These are phyloP conservation scores for Rhododendron henanense DNA, from an alignment of 148 eudicot species.

Conservation along the genomic window DNA sequence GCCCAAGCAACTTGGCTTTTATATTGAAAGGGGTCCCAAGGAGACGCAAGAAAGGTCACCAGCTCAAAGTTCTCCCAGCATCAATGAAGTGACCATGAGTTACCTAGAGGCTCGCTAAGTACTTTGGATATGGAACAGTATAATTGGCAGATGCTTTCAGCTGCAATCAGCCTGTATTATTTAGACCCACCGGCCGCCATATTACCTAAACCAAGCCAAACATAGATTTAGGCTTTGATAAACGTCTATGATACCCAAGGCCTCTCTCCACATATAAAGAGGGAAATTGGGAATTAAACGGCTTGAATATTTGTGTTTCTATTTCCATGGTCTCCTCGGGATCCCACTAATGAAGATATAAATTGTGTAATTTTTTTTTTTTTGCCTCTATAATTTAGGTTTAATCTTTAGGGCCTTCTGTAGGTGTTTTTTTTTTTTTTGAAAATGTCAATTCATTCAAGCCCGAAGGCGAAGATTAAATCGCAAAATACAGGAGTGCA, in stretches of 20 bases:
- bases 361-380: no score
- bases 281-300: neutral
- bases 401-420: neutral
- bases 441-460: no score
- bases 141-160: neutral
- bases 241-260: neutral
- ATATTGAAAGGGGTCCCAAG: no score
- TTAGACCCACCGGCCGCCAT: neutral
- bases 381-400: no score
- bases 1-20: no score
- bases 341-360: no score
- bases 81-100: neutral
- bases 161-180: neutral
- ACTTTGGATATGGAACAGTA: neutral
- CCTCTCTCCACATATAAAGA: neutral
- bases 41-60: no score
- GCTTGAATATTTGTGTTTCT: neutral
- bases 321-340: neutral
- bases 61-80: neutral
- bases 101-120: neutral
- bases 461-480: no score
- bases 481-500: no score
- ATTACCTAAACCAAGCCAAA: neutral
- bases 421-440: no score
- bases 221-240: neutral